phyloP scores from a whole-genome alignment of 139 green algal genomes.

The Chlamydomonas eustigma region DNA sequence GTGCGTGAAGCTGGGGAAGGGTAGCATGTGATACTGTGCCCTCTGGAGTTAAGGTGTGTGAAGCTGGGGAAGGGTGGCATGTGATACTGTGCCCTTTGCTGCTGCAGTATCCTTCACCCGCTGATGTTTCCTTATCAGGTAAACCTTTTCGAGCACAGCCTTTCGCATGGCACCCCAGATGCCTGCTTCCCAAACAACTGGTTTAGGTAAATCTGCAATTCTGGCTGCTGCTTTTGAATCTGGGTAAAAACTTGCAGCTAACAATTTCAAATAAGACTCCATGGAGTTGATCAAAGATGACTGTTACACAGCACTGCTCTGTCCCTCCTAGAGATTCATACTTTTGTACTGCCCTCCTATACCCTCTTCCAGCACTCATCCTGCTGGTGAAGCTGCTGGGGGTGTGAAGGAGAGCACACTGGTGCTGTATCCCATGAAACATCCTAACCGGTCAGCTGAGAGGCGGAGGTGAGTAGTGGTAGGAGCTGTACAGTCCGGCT shows the following conservation, averaged over 20 bases:
- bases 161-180: slow-evolving; percentile 84
- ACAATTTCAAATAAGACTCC: too few species aligned
- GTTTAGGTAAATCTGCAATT: slow-evolving; percentile 47
- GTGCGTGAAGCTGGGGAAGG: slow-evolving; percentile 15
- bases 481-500: too few species aligned
- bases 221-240: too few species aligned
- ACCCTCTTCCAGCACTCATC: slow-evolving; percentile 15
- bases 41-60: slow-evolving; percentile 40
- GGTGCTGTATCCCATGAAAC: slow-evolving; percentile 93
- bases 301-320: too few species aligned
- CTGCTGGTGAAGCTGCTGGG: slow-evolving; percentile 36
- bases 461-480: slow-evolving; percentile 28
- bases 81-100: slow-evolving; percentile 54
- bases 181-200: slow-evolving; percentile 98
- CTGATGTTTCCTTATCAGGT: background rate
- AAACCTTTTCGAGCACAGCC: slow-evolving; percentile 67
- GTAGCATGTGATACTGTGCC: slow-evolving; percentile 60
- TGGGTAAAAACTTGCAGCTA: too few species aligned
- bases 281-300: too few species aligned
- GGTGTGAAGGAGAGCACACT: slow-evolving; percentile 57
- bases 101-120: slow-evolving; percentile 29
- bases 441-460: slow-evolving; percentile 78
- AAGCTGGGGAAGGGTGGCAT: too few species aligned
- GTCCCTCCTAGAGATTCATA: background rate
- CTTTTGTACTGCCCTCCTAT: background rate